Conservation (phyloP, 305 asterid genomes). For the Euphrasia arctica region DNA sequence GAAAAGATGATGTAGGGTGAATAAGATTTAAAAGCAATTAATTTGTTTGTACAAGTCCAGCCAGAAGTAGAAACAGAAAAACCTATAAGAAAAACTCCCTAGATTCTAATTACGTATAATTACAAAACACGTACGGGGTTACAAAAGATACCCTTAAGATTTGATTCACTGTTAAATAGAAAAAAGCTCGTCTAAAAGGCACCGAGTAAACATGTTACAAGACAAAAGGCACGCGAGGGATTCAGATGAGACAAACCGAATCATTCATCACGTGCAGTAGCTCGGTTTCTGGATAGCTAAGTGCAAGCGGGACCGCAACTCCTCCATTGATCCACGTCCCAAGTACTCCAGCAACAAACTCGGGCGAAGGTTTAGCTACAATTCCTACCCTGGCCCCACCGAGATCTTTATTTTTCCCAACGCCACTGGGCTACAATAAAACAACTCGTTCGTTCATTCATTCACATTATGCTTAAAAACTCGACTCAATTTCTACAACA, state of each 20-base stretch:
- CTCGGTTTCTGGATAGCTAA: slow-evolving; percentile 98
- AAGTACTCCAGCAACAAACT: slow-evolving; percentile 87
- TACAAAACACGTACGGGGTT: too few species aligned
- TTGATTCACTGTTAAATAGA: too few species aligned
- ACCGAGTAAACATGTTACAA: neutral
- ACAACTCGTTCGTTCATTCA: neutral
- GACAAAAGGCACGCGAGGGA: neutral
- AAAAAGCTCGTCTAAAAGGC: too few species aligned
- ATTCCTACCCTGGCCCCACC: slow-evolving; percentile 83
- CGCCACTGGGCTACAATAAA: slow-evolving; percentile 47
- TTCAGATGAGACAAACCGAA: slow-evolving; percentile 48
- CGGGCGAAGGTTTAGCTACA: slow-evolving; percentile 91
- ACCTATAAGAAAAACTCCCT: too few species aligned
- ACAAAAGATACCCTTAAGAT: too few species aligned
- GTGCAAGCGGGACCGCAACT: slow-evolving; percentile 96
- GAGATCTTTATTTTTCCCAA: slow-evolving; percentile 39
- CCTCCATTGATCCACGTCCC: slow-evolving; percentile 97
- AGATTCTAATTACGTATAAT: too few species aligned
- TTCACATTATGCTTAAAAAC: neutral
- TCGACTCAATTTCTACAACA: neutral
- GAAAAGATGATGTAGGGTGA: too few species aligned
- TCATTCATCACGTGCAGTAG: slow-evolving; percentile 91
- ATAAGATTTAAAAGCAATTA: too few species aligned
- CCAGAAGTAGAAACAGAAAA: too few species aligned
- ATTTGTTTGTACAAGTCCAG: too few species aligned